Percentiles rank a stretch among this genome's conserved stretches.
These are phyloP conservation scores for Ophiocordyceps camponoti-rufipedis DNA, from an alignment of 2,329 filamentous ascomycete genomes.

Conservation along the genomic window DNA sequence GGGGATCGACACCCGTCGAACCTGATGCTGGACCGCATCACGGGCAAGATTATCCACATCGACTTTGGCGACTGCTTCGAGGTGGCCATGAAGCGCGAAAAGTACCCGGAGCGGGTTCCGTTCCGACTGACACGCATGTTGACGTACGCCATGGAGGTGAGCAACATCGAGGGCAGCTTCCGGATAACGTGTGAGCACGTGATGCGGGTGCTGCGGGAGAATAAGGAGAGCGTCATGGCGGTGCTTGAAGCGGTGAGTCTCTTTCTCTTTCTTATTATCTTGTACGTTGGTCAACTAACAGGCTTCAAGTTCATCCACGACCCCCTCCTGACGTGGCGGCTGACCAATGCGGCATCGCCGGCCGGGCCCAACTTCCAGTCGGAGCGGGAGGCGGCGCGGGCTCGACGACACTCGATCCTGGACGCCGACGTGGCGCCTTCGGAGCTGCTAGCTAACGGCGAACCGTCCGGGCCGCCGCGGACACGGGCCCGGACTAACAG, in stretches of 20 bases:
- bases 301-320: slow-evolving; percentile 83
- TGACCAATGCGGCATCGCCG: slow-evolving; percentile 47
- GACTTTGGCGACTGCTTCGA: slow-evolving; percentile 99
- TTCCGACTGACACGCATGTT: slow-evolving; percentile 98
- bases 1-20: slow-evolving; percentile 97
- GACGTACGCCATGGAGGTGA: slow-evolving; percentile 99
- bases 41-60: slow-evolving; percentile 94
- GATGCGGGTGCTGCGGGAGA: slow-evolving; percentile 89
- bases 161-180: slow-evolving; percentile 98
- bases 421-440: slow-evolving; percentile 42
- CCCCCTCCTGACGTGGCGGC: slow-evolving; percentile 92
- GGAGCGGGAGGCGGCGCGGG: slow-evolving; percentile 36
- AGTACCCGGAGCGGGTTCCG: slow-evolving; percentile 91
- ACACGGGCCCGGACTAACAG: slow-evolving; percentile 43
- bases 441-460: slow-evolving; percentile 30
- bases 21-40: slow-evolving; percentile 88
- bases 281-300: neutral
- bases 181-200: slow-evolving; percentile 96
- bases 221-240: slow-evolving; percentile 97
- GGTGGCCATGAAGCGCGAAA: slow-evolving; percentile 97
- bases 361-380: slow-evolving; percentile 49
- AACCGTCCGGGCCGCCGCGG: slow-evolving; percentile 30
- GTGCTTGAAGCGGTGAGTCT: slow-evolving; percentile 83
- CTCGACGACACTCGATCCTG: slow-evolving; percentile 51
- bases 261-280: neutral